A percentile compares a stretch with the other conserved stretches of the same genome.
Conservation (phyloP, 2,329 filamentous ascomycete species). For the Dactylonectria estremocensis region DNA sequence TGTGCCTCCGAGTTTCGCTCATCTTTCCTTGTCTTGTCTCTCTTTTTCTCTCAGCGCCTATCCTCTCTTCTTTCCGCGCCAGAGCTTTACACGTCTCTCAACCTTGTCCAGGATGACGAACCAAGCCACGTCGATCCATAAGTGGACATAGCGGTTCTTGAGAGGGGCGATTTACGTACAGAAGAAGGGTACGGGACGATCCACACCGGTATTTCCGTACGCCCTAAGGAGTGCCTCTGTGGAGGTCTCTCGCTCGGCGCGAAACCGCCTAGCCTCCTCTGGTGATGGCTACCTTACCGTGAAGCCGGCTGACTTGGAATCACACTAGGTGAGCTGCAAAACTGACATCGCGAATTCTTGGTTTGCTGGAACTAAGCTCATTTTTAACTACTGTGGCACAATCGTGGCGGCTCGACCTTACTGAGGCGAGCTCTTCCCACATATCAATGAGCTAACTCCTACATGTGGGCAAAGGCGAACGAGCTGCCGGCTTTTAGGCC, state of each 20-base stretch:
- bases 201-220: slow-evolving; percentile 28
- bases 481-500: slow-evolving; percentile 12
- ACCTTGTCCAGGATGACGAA: slow-evolving; percentile 11
- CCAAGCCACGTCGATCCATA: slow-evolving; percentile 22
- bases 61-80: background rate
- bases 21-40: background rate
- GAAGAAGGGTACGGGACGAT: slow-evolving; percentile 19
- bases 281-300: background rate
- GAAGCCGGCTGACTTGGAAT: slow-evolving; percentile 2
- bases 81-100: background rate
- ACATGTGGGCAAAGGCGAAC: background rate
- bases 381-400: slow-evolving; percentile 1
- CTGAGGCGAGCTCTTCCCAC: slow-evolving; percentile 23
- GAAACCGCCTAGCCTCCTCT: background rate
- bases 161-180: slow-evolving; percentile 32
- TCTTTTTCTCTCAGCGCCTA: background rate
- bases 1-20: background rate
- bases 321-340: slow-evolving; percentile 2
- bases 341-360: slow-evolving; percentile 1
- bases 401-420: slow-evolving; percentile 19
- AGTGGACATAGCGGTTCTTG: slow-evolving; percentile 19
- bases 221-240: slow-evolving; percentile 20
- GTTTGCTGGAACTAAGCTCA: background rate
- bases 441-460: slow-evolving; percentile 10
- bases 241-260: background rate